Conservation (phyloP, 2,329 filamentous ascomycete species). For the Xylaria hypoxylon region DNA sequence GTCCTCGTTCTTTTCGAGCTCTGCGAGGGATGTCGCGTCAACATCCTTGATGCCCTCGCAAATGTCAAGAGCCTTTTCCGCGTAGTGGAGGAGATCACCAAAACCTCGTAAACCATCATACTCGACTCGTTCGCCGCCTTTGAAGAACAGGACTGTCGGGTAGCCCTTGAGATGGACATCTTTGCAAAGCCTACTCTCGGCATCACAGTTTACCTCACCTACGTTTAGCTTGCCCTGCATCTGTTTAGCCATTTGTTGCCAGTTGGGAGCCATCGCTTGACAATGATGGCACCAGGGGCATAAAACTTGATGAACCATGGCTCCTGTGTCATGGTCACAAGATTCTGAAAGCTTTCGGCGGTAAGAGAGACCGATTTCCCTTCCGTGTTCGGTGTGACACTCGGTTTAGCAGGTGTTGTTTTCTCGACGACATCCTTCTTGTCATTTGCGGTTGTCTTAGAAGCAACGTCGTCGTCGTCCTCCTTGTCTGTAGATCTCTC, state of each 20-base stretch:
- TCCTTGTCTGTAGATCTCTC: constrained; percentile 41
- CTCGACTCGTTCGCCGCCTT: constrained; percentile 89
- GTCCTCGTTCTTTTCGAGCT: constrained; percentile 90
- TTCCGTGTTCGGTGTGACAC: constrained; percentile 75
- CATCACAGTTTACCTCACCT: constrained; percentile 95
- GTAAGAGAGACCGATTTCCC: constrained; percentile 81
- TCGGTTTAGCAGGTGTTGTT: constrained; percentile 63
- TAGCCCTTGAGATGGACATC: constrained; percentile 83
- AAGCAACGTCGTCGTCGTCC: constrained; percentile 35
- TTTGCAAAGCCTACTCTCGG: constrained; percentile 88
- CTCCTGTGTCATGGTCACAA: constrained; percentile 87
- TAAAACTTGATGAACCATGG: constrained; percentile 99
- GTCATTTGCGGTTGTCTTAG: constrained; percentile 40
- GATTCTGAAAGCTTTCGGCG: constrained; percentile 84
- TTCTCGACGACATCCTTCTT: constrained; percentile 37
- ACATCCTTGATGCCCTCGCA: constrained; percentile 84
- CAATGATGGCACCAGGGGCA: constrained; percentile 96
- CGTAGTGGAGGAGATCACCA: constrained; percentile 88
- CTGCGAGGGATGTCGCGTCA: constrained; percentile 78
- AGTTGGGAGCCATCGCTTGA: constrained; percentile 89
- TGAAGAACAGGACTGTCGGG: constrained; percentile 93
- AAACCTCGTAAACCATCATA: constrained; percentile 92
- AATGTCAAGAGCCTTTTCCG: constrained; percentile 85
- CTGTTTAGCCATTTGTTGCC: constrained; percentile 88
- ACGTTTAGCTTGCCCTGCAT: constrained; percentile 92